These are phyloP conservation scores for Thyridium curvatum DNA, from an alignment of 2,329 filamentous ascomycete species.

Conservation along the genomic window DNA sequence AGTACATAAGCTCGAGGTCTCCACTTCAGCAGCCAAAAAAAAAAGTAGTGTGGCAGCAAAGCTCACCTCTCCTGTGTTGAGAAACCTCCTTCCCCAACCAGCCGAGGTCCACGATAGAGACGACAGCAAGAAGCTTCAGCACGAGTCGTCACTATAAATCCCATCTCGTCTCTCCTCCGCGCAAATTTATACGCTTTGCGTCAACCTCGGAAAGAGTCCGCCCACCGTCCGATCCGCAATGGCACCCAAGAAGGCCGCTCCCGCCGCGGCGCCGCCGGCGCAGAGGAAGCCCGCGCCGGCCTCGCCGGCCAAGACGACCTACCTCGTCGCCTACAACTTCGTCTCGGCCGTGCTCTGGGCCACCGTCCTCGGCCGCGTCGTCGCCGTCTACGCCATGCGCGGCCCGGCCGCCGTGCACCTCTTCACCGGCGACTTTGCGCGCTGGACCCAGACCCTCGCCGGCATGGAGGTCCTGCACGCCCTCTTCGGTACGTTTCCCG, in stretches of 20 bases:
- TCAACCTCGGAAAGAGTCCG: too few relatives aligned
- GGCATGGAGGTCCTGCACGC: conserved; percentile 80
- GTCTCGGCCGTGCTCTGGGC: conserved; percentile 73
- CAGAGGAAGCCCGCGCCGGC: conserved; percentile 14
- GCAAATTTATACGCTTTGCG: too few relatives aligned
- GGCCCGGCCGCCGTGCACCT: conserved; percentile 55
- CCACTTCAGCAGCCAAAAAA: too few relatives aligned
- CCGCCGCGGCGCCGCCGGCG: background rate
- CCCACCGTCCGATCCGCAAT: conserved; percentile 9
- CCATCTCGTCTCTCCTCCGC: too few relatives aligned
- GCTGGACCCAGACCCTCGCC: conserved; percentile 79
- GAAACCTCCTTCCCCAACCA: too few relatives aligned
- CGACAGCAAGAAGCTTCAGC: too few relatives aligned
- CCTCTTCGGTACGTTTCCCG: conserved; percentile 52
- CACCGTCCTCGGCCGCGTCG: conserved; percentile 64
- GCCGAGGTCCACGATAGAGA: too few relatives aligned
- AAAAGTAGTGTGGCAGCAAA: too few relatives aligned
- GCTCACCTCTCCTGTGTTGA: too few relatives aligned
- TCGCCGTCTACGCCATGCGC: conserved; percentile 44
- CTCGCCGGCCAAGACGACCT: conserved; percentile 50
- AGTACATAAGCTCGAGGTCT: too few relatives aligned
- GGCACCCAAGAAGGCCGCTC: conserved; percentile 14
- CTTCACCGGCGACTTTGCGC: conserved; percentile 59
- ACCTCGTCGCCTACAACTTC: conserved; percentile 83
- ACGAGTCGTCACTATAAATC: too few relatives aligned